Conservation (phyloP, 371 early-diverging fungal species). For the Saksenaea oblongispora region DNA sequence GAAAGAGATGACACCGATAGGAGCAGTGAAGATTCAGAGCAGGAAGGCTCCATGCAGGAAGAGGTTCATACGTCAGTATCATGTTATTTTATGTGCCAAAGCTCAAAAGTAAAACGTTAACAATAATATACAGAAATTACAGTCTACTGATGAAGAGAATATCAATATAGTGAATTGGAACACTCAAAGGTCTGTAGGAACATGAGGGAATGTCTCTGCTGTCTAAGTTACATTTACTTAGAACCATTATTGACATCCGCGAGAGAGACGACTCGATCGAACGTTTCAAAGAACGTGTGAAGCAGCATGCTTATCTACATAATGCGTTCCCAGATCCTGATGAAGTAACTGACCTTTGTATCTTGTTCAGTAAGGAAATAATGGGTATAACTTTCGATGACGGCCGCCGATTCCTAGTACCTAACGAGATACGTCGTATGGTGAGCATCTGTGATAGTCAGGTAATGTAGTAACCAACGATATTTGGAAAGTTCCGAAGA, state of each 20-base stretch:
- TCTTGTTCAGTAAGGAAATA: neutral
- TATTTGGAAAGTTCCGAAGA: neutral
- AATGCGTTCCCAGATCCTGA: neutral
- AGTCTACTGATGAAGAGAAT: neutral
- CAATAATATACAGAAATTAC: neutral
- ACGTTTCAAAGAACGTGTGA: neutral
- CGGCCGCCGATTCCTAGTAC: neutral
- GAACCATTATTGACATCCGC: neutral
- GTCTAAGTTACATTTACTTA: neutral
- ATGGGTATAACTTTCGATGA: neutral
- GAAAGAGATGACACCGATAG: neutral
- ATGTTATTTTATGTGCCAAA: neutral
- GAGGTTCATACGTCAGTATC: neutral
- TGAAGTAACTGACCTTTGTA: neutral
- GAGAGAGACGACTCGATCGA: neutral
- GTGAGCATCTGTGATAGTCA: neutral
- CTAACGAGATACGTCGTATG: neutral
- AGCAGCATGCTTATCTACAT: neutral
- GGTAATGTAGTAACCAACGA: too few species aligned
- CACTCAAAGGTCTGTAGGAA: neutral
- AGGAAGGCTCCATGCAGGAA: neutral
- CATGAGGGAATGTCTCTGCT: neutral
- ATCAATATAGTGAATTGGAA: neutral
- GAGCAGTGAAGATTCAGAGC: neutral
- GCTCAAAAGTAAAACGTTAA: neutral